These are phyloP conservation scores for Fraxinus americana DNA, from an alignment of 257 asterid genomes.

Conservation along the genomic window DNA sequence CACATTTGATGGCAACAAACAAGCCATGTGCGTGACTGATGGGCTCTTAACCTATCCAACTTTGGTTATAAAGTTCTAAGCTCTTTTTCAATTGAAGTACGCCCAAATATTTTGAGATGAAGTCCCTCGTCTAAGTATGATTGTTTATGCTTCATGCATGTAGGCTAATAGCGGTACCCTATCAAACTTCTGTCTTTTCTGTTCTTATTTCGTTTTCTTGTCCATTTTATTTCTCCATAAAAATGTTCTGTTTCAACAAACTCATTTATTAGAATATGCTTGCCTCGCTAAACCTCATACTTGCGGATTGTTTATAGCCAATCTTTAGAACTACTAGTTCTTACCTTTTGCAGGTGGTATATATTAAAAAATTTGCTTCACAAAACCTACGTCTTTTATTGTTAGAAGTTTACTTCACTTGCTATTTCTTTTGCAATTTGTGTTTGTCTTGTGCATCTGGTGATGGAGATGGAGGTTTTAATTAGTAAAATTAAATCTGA, in stretches of 20 bases:
- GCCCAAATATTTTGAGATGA: too few relatives aligned
- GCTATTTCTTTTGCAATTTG: background rate
- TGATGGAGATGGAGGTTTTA: background rate
- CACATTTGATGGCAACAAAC: background rate
- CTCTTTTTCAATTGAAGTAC: too few relatives aligned
- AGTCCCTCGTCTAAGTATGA: too few relatives aligned
- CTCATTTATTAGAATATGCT: background rate
- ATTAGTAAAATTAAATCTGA: background rate
- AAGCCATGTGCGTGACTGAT: too few relatives aligned
- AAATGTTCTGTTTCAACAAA: background rate
- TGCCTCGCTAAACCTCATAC: background rate
- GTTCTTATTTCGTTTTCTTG: background rate
- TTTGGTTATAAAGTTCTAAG: too few relatives aligned
- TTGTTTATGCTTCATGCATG: background rate
- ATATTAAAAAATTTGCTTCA: background rate
- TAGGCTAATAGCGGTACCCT: background rate
- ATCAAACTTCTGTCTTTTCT: background rate
- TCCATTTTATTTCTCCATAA: background rate
- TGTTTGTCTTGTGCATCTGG: background rate
- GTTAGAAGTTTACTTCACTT: background rate
- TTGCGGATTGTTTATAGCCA: background rate
- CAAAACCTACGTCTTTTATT: background rate
- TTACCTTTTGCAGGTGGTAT: background rate
- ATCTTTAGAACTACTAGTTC: background rate
- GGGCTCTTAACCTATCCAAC: too few relatives aligned